Percentiles rank a stretch among this genome's conserved stretches.
Conservation (phyloP, 495 filamentous ascomycete species). For the Tuber melanosporum region DNA sequence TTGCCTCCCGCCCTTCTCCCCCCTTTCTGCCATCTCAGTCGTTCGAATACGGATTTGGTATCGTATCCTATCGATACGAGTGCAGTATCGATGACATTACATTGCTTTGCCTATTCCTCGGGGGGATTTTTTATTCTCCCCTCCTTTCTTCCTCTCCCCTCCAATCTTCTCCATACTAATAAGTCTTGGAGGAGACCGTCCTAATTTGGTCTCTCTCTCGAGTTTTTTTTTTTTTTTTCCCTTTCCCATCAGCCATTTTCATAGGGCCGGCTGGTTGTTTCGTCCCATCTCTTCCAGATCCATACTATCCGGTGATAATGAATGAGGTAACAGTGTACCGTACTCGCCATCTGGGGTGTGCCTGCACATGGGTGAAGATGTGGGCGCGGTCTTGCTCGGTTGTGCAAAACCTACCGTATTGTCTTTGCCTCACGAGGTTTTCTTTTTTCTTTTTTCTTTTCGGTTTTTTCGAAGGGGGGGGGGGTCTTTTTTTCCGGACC, state of each 20-base stretch:
- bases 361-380: not conserved
- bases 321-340: conserved; percentile 3
- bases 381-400: conserved; percentile 18
- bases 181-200: not conserved
- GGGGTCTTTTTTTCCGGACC: not conserved
- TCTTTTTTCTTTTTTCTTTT: conserved; percentile 15
- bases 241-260: not conserved
- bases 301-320: not conserved
- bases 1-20: conserved; percentile 9
- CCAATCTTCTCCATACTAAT: not conserved
- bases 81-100: not conserved
- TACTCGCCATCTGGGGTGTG: conserved; percentile 28
- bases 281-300: conserved; percentile 4
- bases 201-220: not conserved
- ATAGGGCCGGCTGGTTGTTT: not conserved
- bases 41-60: not conserved
- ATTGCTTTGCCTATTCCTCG: conserved; percentile 1
- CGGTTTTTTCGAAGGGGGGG: not conserved
- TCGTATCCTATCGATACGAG: not conserved
- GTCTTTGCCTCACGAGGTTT: conserved; percentile 28
- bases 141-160: conserved; percentile 4
- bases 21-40: conserved; percentile 9
- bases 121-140: conserved; percentile 8
- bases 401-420: conserved; percentile 15
- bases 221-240: not conserved